Conservation (phyloP, 78 protist genomes). For the Guillardia theta region DNA sequence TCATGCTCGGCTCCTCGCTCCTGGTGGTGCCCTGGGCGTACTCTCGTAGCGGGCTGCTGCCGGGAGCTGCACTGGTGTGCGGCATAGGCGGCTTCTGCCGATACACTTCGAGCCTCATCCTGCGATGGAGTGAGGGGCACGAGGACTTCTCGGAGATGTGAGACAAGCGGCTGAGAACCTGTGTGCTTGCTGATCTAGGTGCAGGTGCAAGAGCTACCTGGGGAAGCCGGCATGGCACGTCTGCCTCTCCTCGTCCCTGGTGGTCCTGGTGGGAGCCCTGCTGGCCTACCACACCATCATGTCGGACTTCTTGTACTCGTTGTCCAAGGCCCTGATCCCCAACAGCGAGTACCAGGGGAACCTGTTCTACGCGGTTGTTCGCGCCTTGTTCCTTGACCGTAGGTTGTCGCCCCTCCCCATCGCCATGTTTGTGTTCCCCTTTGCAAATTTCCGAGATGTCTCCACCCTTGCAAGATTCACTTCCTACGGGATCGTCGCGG, state of each 20-base stretch:
- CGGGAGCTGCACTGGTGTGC: background rate
- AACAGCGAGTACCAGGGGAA: background rate
- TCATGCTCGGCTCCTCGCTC: background rate
- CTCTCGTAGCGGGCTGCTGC: background rate
- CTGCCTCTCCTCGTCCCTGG: background rate
- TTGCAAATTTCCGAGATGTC: background rate
- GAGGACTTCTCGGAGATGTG: conserved; percentile 24
- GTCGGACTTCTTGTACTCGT: background rate
- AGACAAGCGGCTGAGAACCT: no score
- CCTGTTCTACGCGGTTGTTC: background rate
- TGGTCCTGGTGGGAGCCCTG: background rate
- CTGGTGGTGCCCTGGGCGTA: conserved; percentile 25
- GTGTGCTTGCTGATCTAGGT: no score
- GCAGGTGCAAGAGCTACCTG: background rate
- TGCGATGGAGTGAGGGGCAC: background rate
- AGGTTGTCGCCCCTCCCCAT: background rate
- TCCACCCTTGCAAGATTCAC: background rate
- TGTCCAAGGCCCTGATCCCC: background rate
- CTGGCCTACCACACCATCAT: conserved; percentile 9
- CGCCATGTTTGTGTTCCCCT: background rate
- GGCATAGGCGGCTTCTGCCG: background rate
- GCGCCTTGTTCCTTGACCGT: background rate
- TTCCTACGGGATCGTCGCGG: conserved; percentile 3
- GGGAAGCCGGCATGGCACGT: background rate
- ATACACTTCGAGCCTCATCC: conserved; percentile 23